Base-by-base conservation (phyloP, 2,329 filamentous ascomycete species). In the Fusarium torreyae region DNA sequence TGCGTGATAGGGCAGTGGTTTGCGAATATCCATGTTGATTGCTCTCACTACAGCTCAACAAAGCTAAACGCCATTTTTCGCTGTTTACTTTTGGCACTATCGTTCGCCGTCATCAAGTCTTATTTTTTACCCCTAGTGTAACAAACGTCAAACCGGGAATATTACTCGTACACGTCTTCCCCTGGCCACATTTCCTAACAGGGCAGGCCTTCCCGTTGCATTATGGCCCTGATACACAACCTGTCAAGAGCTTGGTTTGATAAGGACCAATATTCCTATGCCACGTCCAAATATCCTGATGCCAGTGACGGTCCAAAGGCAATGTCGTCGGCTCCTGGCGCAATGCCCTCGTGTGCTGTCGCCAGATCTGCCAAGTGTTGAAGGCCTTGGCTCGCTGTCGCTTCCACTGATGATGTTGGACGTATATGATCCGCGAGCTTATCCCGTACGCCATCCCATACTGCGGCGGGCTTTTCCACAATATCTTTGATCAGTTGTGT, bases 301-400 rank as follows among this genome's bases (percentile, higher is more conserved):
- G 78, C 75, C 34, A 81, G 71, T 10, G 77, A 77, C 10, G 75
- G 74, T 14, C 76, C 78, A 61, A 77, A 77, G 7, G 76, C 68
- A 34, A 76, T 74, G 9, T 79, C 79, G 20, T 76, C 77, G 7
- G 65, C 70, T 38, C 69, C 77, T 7, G 69, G 71, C 9, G 74
- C 71, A 24, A 77, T 74, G 20, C 75, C 76, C 59, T 81, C 78
- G 28, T 80, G 80, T 8, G 83, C 83, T 7, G 84, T 85, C 8
- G 85, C 85, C 48, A 87, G 71, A 68, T 91, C 87, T 9, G 88
- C 89, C 10, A 91, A 80, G 63, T 86, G 88, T 76, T 91, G 88
- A 50, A 92, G 79, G 34, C 86, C 85, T 64, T 83, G 85, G 74
- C 82, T 88, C 54, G 80, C 83, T 48, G 81, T 79, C 22, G 77